Evolutionary conservation across 2,329 filamentous ascomycete species (phyloP).

Genomic region (Fusarium pininemorale): DNA sequence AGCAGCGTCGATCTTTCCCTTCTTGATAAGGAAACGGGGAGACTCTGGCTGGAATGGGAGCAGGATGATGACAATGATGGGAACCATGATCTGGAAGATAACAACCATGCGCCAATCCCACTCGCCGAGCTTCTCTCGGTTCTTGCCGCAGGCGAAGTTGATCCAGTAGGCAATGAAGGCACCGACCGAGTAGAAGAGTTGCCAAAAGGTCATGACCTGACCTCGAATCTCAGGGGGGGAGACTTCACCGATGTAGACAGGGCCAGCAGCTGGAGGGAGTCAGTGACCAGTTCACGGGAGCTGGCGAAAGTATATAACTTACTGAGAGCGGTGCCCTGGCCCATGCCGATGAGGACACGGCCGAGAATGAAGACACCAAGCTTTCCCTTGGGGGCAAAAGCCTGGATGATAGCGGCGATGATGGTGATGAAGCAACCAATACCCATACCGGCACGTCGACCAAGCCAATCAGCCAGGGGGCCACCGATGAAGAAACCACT

Average conservation of each 20-base stretch:
- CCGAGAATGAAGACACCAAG: slow-evolving; percentile 75
- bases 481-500: slow-evolving; percentile 76
- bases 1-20: slow-evolving; percentile 68
- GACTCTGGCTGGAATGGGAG: slow-evolving; percentile 74
- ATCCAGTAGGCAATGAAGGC: slow-evolving; percentile 64
- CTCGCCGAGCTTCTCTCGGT: slow-evolving; percentile 66
- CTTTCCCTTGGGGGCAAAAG: slow-evolving; percentile 68
- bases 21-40: slow-evolving; percentile 74
- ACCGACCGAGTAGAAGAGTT: slow-evolving; percentile 71
- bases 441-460: slow-evolving; percentile 72
- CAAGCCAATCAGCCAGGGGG: slow-evolving; percentile 67
- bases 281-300: background rate
- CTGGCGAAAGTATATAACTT: background rate
- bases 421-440: slow-evolving; percentile 72
- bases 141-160: slow-evolving; percentile 68
- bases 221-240: slow-evolving; percentile 71
- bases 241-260: slow-evolving; percentile 77
- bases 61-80: slow-evolving; percentile 67
- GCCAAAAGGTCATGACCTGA: slow-evolving; percentile 74
- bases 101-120: slow-evolving; percentile 81
- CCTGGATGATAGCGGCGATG: slow-evolving; percentile 74
- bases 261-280: slow-evolving; percentile 63
- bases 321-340: slow-evolving; percentile 73
- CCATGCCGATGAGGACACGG: slow-evolving; percentile 74
- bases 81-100: slow-evolving; percentile 77